Evolutionary conservation across 139 green algal genomes (phyloP), one percentile per base, ranked within the genome.

Genomic region (Micractinium sp.): DNA sequence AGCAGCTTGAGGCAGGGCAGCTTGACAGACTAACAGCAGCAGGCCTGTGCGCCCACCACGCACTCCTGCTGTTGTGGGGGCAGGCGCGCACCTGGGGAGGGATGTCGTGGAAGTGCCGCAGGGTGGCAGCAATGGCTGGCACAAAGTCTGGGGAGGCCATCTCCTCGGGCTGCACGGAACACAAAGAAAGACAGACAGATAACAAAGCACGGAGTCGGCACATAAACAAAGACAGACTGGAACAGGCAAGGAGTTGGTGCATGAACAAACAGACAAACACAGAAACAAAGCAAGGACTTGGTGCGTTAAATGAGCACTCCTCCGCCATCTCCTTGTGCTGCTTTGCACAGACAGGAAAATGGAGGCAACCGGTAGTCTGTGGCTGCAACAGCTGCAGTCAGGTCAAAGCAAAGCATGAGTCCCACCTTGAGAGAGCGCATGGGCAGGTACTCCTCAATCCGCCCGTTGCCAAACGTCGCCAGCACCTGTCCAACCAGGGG

Each of bases 361-460:
- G n/a, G n/a, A n/a, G n/a, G n/a, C n/a, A n/a, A n/a, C n/a, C n/a
- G n/a, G n/a, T n/a, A n/a, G n/a, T n/a, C n/a, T n/a, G n/a, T n/a
- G n/a, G n/a, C n/a, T n/a, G n/a, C n/a, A n/a, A n/a, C n/a, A n/a
- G n/a, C n/a, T n/a, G n/a, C n/a, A n/a, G n/a, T n/a, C n/a, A n/a
- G n/a, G n/a, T n/a, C n/a, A n/a, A n/a, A n/a, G n/a, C 73, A 19
- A 25, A 39, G 16, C n/a, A 38, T 5, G 47, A 56, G 47, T 12
- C 77, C 29, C 53, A 85, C 80, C 80, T 71, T 31, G 29, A 98
- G 85, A 2, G 93, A 94, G 38, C 90, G 88, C 81, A 91, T 91
- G 19, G 90, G 67, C 39, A 99, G 90, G 81, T 96, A 99, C 38
- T 91, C 81, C 89, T 99, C 97, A 5, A 98, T 93, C 12, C 97